phyloP scores from a whole-genome alignment of 2,329 filamentous ascomycete species.

The Pyricularia pennisetigena region DNA sequence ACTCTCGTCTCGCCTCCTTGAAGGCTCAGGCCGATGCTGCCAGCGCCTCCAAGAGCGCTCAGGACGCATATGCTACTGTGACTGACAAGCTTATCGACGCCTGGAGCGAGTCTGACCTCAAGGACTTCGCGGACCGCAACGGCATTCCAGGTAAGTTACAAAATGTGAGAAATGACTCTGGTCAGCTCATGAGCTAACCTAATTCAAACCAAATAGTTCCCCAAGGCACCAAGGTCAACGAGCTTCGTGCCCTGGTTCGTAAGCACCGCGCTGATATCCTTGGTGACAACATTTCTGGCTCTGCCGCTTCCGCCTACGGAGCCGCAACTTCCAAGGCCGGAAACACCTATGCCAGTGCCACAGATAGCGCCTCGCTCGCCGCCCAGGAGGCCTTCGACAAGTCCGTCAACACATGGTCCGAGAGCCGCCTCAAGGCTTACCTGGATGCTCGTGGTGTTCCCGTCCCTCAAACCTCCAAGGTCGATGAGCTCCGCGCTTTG shows the following conservation, averaged over 20 bases:
- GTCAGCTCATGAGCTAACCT: constrained; percentile 6
- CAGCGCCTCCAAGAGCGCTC: constrained; percentile 53
- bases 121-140: constrained; percentile 89
- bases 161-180: background rate
- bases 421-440: constrained; percentile 68
- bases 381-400: constrained; percentile 57
- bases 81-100: constrained; percentile 78
- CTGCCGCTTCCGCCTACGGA: constrained; percentile 52
- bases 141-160: constrained; percentile 45
- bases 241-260: constrained; percentile 80
- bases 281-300: constrained; percentile 51
- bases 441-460: constrained; percentile 69
- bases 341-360: constrained; percentile 69
- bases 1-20: constrained; percentile 70
- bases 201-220: constrained; percentile 49
- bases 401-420: constrained; percentile 56
- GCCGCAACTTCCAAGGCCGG: constrained; percentile 67
- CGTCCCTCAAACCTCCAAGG: constrained; percentile 61
- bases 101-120: constrained; percentile 83
- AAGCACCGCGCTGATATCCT: constrained; percentile 70
- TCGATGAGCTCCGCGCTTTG: constrained; percentile 62
- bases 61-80: constrained; percentile 61
- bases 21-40: constrained; percentile 52
- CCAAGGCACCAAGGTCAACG: constrained; percentile 83
- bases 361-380: constrained; percentile 54